Evolutionary conservation across 106 monocot genomes (phyloP).

Genomic region (Dendrobium catenatum): DNA sequence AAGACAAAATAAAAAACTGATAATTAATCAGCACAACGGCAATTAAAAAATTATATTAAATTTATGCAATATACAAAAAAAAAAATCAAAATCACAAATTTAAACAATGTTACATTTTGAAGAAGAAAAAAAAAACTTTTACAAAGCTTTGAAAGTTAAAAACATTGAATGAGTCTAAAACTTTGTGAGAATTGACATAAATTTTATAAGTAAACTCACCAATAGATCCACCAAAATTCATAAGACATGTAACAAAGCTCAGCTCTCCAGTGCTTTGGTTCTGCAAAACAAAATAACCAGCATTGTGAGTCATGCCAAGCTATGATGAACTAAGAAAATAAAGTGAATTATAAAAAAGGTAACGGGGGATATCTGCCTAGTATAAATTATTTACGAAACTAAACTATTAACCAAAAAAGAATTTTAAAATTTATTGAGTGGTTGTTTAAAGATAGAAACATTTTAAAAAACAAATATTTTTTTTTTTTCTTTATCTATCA

Average conservation of each 20-base stretch:
- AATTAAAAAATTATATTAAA: neutral
- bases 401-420: no score
- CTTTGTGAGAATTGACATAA: neutral
- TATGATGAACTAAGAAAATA: neutral
- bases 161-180: neutral
- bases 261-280: slow-evolving; percentile 92
- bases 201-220: slow-evolving; percentile 31
- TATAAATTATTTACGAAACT: no score
- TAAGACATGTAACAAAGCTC: slow-evolving; percentile 81
- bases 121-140: neutral
- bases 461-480: no score
- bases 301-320: neutral
- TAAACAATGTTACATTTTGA: no score
- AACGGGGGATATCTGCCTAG: neutral
- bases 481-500: no score
- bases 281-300: slow-evolving; percentile 29
- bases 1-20: no score
- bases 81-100: neutral
- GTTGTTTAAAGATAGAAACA: no score
- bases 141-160: neutral
- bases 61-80: neutral
- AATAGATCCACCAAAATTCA: slow-evolving; percentile 80
- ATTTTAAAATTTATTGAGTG: no score
- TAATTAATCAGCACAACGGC: neutral
- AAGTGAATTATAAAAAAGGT: neutral